These are phyloP conservation scores for Spongospora subterranea DNA, from an alignment of 208 protist species.

Conservation along the genomic window DNA sequence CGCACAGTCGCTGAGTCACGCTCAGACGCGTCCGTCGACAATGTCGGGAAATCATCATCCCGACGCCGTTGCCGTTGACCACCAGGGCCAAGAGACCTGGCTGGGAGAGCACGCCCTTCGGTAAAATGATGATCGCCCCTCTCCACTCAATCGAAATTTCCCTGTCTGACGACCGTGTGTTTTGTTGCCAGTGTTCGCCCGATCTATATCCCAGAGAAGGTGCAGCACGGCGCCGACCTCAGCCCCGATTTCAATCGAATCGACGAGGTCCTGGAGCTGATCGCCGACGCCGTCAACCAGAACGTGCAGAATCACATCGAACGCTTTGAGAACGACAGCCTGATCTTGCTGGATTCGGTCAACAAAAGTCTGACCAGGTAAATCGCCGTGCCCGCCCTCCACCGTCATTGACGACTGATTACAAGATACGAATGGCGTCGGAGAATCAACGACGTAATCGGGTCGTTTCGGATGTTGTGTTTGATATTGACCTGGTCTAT, in stretches of 20 bases:
- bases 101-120: constrained; percentile 53
- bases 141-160: background rate
- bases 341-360: background rate
- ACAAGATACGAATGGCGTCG: background rate
- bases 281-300: constrained; percentile 39
- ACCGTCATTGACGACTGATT: background rate
- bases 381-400: background rate
- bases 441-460: background rate
- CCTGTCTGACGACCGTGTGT: background rate
- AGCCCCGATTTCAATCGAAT: constrained; percentile 56
- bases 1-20: constrained; percentile 44
- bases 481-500: background rate
- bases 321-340: constrained; percentile 32
- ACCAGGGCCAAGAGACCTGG: background rate
- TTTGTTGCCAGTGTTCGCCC: background rate
- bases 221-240: background rate
- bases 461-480: background rate
- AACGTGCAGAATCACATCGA: constrained; percentile 52
- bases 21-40: constrained; percentile 18
- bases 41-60: too few species aligned
- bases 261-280: constrained; percentile 1
- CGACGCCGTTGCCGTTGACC: background rate
- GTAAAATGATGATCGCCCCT: background rate
- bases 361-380: background rate
- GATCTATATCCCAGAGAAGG: constrained; percentile 30